These are phyloP conservation scores for Euphorbia celastroides DNA, from an alignment of 441 rosid genomes.

Conservation along the genomic window DNA sequence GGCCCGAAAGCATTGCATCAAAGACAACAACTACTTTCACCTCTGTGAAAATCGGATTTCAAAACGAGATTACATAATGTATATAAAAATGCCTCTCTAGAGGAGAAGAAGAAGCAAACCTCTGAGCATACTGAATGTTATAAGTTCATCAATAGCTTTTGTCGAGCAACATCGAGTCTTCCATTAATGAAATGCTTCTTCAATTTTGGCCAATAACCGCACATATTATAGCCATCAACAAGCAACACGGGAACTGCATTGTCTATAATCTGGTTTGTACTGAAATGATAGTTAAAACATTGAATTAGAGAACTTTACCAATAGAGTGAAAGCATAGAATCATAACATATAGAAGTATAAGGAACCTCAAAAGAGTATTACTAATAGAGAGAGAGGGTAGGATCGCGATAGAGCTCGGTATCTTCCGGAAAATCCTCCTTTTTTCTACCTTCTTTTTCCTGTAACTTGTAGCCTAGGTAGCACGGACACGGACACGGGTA, in stretches of 20 bases:
- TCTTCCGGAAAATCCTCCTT: conserved; percentile 69
- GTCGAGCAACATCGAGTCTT: conserved; percentile 80
- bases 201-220: conserved; percentile 86
- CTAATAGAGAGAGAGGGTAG: conserved; percentile 69
- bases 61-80: conserved; percentile 7
- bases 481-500: too few relatives aligned
- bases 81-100: too few relatives aligned
- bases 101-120: conserved; percentile 36
- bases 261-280: conserved; percentile 65
- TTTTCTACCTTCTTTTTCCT: conserved; percentile 68
- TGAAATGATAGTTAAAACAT: conserved; percentile 42
- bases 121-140: conserved; percentile 60
- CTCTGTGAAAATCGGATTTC: conserved; percentile 55
- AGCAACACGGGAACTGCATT: conserved; percentile 79
- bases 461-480: conserved; percentile 88
- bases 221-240: conserved; percentile 92
- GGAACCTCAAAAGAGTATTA: conserved; percentile 38
- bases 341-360: conserved; percentile 11
- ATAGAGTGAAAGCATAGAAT: conserved; percentile 16
- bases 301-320: conserved; percentile 17
- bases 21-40: conserved; percentile 88
- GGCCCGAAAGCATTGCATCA: conserved; percentile 92
- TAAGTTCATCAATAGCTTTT: conserved; percentile 75
- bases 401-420: conserved; percentile 60
- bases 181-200: conserved; percentile 83